These are phyloP conservation scores for Penicillium sp. DNA, from an alignment of 2,329 filamentous ascomycete genomes.

Conservation along the genomic window DNA sequence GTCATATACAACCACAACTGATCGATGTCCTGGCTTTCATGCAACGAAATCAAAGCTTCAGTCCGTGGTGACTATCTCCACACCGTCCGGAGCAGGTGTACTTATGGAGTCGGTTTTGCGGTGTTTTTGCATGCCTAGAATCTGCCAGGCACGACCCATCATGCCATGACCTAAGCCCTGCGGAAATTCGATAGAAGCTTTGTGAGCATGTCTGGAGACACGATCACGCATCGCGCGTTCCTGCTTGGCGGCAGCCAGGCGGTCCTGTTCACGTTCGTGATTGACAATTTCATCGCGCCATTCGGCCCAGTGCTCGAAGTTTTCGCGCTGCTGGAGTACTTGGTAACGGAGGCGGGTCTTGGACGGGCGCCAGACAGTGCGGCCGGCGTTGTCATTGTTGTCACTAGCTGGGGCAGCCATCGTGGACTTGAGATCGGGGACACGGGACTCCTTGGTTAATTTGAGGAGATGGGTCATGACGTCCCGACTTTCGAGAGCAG, in stretches of 20 bases:
- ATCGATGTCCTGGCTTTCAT: neutral
- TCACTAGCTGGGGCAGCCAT: slow-evolving; percentile 13
- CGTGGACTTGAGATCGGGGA: slow-evolving; percentile 41
- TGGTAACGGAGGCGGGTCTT: slow-evolving; percentile 46
- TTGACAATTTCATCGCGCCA: slow-evolving; percentile 44
- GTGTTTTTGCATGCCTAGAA: slow-evolving; percentile 40
- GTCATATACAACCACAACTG: neutral
- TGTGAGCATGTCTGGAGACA: slow-evolving; percentile 28
- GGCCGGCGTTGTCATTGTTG: slow-evolving; percentile 24
- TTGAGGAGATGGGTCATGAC: slow-evolving; percentile 44
- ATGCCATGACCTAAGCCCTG: slow-evolving; percentile 38
- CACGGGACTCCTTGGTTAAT: slow-evolving; percentile 41
- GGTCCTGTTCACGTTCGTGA: slow-evolving; percentile 38
- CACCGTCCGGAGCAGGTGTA: slow-evolving; percentile 12
- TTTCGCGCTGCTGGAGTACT: slow-evolving; percentile 45
- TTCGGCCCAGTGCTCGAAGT: slow-evolving; percentile 47
- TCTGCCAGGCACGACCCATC: slow-evolving; percentile 44
- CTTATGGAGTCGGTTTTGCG: slow-evolving; percentile 22
- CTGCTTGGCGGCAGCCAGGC: slow-evolving; percentile 34
- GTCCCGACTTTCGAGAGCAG: slow-evolving; percentile 43
- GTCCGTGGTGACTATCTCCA: slow-evolving; percentile 22
- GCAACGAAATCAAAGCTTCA: neutral
- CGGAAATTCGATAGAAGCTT: slow-evolving; percentile 33
- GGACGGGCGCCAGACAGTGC: slow-evolving; percentile 41
- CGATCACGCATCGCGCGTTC: slow-evolving; percentile 32